These are phyloP conservation scores for Macaranga tanarius DNA, from an alignment of 441 rosid genomes.

Conservation along the genomic window DNA sequence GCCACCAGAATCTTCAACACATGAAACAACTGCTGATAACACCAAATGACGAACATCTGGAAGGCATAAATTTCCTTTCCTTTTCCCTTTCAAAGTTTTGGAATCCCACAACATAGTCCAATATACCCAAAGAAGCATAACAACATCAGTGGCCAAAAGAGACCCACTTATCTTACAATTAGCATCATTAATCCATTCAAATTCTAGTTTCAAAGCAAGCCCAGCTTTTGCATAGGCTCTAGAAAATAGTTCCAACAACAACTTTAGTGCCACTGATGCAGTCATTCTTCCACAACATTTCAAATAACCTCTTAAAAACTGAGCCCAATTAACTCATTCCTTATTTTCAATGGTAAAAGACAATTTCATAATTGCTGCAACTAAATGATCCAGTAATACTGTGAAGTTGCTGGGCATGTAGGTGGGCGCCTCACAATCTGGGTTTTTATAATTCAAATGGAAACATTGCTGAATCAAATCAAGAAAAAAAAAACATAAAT, in stretches of 20 bases:
- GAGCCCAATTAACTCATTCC: conserved; percentile 65
- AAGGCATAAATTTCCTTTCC: conserved; percentile 37
- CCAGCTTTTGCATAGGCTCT: conserved; percentile 43
- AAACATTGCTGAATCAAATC: conserved; percentile 59
- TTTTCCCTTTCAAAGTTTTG: conserved; percentile 22
- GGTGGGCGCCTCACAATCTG: conserved; percentile 39
- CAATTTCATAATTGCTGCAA: conserved; percentile 56
- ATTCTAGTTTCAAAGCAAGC: conserved; percentile 50
- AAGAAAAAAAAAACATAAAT: not conserved
- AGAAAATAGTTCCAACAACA: conserved; percentile 55
- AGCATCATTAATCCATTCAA: conserved; percentile 49
- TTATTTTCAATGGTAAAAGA: conserved; percentile 47
- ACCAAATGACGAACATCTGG: conserved; percentile 65
- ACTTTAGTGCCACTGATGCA: conserved; percentile 47
- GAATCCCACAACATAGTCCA: conserved; percentile 78
- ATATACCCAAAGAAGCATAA: conserved; percentile 63
- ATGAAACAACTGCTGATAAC: conserved; percentile 60
- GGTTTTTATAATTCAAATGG: conserved; percentile 38
- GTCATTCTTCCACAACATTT: conserved; percentile 82
- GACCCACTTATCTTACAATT: conserved; percentile 66
- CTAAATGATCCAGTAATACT: conserved; percentile 50
- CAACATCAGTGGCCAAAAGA: conserved; percentile 47
- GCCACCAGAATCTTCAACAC: conserved; percentile 46
- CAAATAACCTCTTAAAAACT: conserved; percentile 69
- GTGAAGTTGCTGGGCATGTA: conserved; percentile 44